Percentiles rank a stretch among this genome's conserved stretches.
phyloP scores from a whole-genome alignment of 305 asterid species.

The Fraxinus floribunda region DNA sequence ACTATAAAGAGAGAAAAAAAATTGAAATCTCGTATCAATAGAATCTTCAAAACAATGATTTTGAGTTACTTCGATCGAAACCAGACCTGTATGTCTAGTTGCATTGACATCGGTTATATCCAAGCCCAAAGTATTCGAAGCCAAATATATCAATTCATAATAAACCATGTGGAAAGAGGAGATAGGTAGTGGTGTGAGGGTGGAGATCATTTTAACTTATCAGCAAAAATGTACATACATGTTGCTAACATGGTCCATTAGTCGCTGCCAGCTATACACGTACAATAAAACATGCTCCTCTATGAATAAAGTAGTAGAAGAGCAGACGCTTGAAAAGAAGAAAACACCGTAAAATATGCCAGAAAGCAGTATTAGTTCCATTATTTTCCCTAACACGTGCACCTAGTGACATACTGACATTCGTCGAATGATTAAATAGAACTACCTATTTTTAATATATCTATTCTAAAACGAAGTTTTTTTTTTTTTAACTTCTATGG shows the following conservation, averaged over 20 bases:
- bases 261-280: too few relatives aligned
- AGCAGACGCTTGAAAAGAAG: background rate
- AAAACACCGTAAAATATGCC: background rate
- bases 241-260: too few relatives aligned
- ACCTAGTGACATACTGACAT: background rate
- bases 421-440: background rate
- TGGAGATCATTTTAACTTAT: background rate
- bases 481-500: background rate
- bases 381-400: background rate
- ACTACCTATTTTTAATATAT: background rate
- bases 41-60: background rate
- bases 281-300: background rate
- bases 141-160: conserved; percentile 59
- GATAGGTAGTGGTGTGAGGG: background rate
- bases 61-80: conserved; percentile 69
- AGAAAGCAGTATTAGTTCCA: background rate
- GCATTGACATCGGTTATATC: conserved; percentile 76
- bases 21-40: background rate
- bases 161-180: background rate
- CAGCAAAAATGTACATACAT: too few relatives aligned
- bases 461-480: background rate
- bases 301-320: background rate
- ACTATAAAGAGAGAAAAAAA: background rate
- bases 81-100: conserved; percentile 79
- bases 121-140: conserved; percentile 62